A percentile compares a stretch with the other conserved stretches of the same genome.
These are phyloP conservation scores for Plasmodium ovale DNA, from an alignment of 169 alveolate species.

Conservation along the genomic window DNA sequence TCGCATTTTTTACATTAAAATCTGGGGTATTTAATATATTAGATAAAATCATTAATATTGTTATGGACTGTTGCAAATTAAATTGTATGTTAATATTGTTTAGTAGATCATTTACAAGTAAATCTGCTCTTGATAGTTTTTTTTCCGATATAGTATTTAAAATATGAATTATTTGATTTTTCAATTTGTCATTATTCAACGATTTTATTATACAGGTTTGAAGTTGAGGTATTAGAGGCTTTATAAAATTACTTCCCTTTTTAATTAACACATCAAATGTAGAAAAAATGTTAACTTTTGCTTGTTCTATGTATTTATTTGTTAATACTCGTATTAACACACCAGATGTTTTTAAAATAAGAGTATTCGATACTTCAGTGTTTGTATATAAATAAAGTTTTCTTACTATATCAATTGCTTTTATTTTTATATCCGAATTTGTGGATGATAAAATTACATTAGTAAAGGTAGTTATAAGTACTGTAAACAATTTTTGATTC, in stretches of 20 bases:
- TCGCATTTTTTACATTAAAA: constrained; percentile 30
- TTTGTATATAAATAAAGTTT: constrained; percentile 63
- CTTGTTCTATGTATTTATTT: constrained; percentile 70
- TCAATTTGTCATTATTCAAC: constrained; percentile 60
- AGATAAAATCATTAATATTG: constrained; percentile 71
- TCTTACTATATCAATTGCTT: constrained; percentile 52
- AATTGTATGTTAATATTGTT: constrained; percentile 65
- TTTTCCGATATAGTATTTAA: constrained; percentile 71
- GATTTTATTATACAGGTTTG: constrained; percentile 77
- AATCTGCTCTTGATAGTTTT: constrained; percentile 69
- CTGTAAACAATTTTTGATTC: constrained; percentile 30
- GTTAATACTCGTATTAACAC: constrained; percentile 68
- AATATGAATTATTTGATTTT: constrained; percentile 74
- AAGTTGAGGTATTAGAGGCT: constrained; percentile 71
- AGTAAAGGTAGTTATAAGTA: constrained; percentile 39
- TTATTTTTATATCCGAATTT: constrained; percentile 57
- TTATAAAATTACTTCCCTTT: constrained; percentile 62
- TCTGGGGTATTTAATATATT: constrained; percentile 50
- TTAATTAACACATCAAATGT: constrained; percentile 67
- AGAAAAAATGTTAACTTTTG: constrained; percentile 56
- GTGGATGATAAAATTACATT: constrained; percentile 55
- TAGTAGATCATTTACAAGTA: constrained; percentile 65
- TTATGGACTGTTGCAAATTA: constrained; percentile 37
- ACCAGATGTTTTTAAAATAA: constrained; percentile 69
- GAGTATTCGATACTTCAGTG: constrained; percentile 16